These are phyloP conservation scores for Penicillium ochrochloron DNA, from an alignment of 495 filamentous ascomycete species.

Conservation along the genomic window DNA sequence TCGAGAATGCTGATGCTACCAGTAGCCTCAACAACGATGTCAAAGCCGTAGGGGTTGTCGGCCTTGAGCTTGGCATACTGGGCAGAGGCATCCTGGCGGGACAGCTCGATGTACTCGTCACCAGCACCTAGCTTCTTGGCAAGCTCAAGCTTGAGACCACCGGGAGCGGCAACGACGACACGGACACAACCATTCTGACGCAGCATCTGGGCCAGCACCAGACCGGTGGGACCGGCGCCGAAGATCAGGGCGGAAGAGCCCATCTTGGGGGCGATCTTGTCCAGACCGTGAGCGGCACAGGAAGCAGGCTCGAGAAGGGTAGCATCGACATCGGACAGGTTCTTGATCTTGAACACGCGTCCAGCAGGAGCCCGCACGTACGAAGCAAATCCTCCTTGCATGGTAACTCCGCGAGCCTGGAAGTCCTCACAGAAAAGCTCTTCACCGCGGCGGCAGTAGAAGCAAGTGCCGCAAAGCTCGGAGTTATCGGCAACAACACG, in stretches of 20 bases:
- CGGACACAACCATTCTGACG: slow-evolving; percentile 67
- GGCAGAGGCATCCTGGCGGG: slow-evolving; percentile 55
- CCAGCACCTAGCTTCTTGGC: slow-evolving; percentile 69
- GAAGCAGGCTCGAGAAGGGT: slow-evolving; percentile 75
- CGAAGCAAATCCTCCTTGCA: slow-evolving; percentile 73
- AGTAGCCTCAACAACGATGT: slow-evolving; percentile 68
- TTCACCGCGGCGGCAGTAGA: slow-evolving; percentile 73
- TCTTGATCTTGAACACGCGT: slow-evolving; percentile 72
- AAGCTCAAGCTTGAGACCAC: slow-evolving; percentile 70
- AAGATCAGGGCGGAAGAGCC: slow-evolving; percentile 69
- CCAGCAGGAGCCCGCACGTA: slow-evolving; percentile 63
- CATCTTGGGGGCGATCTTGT: slow-evolving; percentile 72
- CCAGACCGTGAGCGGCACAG: slow-evolving; percentile 71
- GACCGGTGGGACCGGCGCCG: slow-evolving; percentile 70
- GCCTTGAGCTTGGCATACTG: slow-evolving; percentile 66
- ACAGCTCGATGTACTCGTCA: slow-evolving; percentile 67
- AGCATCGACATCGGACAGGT: slow-evolving; percentile 71
- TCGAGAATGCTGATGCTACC: slow-evolving; percentile 70
- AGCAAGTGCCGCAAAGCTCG: slow-evolving; percentile 72
- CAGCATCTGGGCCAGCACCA: slow-evolving; percentile 65
- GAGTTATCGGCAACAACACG: slow-evolving; percentile 61
- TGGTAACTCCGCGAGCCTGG: slow-evolving; percentile 64
- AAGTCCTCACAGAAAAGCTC: slow-evolving; percentile 73
- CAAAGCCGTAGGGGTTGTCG: slow-evolving; percentile 72
- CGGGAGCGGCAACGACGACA: slow-evolving; percentile 68